Evolutionary conservation across 495 filamentous ascomycete species (phyloP), one percentile per base, ranked within the genome.

Genomic region (Penicillium goetzii): DNA sequence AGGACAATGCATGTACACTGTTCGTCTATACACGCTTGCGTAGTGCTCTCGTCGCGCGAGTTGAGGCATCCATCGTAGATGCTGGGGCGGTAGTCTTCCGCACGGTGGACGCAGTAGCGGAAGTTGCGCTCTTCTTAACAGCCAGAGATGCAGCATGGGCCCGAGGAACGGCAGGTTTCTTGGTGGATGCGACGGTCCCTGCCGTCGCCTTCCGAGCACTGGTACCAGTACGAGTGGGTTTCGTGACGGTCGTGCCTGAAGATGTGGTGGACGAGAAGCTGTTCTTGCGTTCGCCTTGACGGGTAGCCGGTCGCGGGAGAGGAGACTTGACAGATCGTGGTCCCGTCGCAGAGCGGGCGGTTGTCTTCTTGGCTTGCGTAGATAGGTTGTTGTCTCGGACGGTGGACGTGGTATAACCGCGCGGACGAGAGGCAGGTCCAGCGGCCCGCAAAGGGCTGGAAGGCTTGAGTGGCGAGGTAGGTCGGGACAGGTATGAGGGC

Each of bases 161-260:
- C 3, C 76, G 71, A 10, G 73, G 65, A 14, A 68, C 69, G 9
- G 79, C 60, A 0, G 76, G 72, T 57, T 80, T 83, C 74, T 83
- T 86, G 26, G 75, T 72, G 36, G 76, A 64, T 14, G 75, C 69
- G 17, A 79, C 81, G 61, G 84, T 83, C 2, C 82, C 78, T 11
- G 76, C 69, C 0, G 81, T 81, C 15, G 74, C 76, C 63, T 85
- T 86, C 50, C 80, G 78, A 14, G 78, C 66, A 9, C 75, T 73
- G 3, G 82, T 74, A 30, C 78, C 78, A 10, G 82, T 76, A 38
- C 81, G 74, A 0, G 83, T 79, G 1, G 80, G 72, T 56, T 87
- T 88, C 28, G 85, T 82, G 59, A 90, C 85, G 50, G 83, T 91
- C 25, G 86, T 88, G 4, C 78, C 79, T 1, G 78, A 80, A 7